Evolutionary conservation across 2,329 filamentous ascomycete species (phyloP), one percentile per base, ranked within the genome.

Genomic region (Ceratocystis eucalypticola): DNA sequence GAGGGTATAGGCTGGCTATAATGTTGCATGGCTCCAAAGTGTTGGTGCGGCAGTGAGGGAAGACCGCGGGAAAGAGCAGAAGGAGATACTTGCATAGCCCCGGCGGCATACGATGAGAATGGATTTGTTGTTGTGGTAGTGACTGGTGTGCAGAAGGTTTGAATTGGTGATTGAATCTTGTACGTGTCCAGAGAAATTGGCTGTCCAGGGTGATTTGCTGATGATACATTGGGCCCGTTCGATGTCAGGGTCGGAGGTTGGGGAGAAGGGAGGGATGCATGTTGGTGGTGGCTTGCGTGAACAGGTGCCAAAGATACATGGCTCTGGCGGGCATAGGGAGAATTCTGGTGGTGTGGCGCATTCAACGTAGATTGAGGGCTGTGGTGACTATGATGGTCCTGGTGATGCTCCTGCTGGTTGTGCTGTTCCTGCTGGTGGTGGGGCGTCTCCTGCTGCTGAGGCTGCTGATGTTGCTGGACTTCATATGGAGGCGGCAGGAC

Each of bases 401-500:
- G 46, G n/a, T 50, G 46, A 15, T 64, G 62, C 7, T 50, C 46
- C 15, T 25, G 46, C 28, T 46, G 15, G 30, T 44, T 25, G 37
- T 61, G 66, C 41, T 28, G 10, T 3, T 33, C 12, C 12, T 10
- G 8, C 28, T 33, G 25, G 55, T n/a, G 25, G 33, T 37, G 33
- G 33, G 33, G 30, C 30, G 30, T 12, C 33, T 37, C 33, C 41
- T 28, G 46, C 2, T 50, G 46, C 46, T 50, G 46, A 8, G 15
- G 15, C 46, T 50, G 46, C 2, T 25, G 20, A 10, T 45, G 61
- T n/a, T 85, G 82, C 68, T 87, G 80, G 70, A 85, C 84, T 69
- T 84, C 79, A 69, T 88, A 86, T 5, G 86, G 81, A 68, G 87
- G 84, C 65, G 83, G 80, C 68, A 88, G 82, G 65, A 92, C 78